Evolutionary conservation across 768 basidiomycete species (phyloP), one percentile per base, ranked within the genome.

Genomic region (Tubosaeta brunneosetosa): DNA sequence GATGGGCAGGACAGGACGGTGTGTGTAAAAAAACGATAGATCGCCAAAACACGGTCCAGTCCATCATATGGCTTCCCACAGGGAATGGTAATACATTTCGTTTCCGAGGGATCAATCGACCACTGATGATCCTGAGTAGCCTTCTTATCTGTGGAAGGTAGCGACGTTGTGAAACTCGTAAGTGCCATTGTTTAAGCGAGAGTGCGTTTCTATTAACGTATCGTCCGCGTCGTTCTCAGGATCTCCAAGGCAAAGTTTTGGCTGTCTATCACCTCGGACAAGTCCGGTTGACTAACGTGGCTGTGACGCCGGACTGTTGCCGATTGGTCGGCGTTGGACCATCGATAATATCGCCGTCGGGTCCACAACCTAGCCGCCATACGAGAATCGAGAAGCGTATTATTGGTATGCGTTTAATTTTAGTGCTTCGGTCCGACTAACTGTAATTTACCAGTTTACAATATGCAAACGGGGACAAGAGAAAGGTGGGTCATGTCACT

Each of bases 351-450:
- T 71, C 75, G 12, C 58, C 66, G 4, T 64, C 71, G 36, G 77
- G 77, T 12, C 65, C 76, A 16, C 74, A 77, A 32, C 80, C 79
- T 6, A 77, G 71, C 43, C 67, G 69, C 53, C 77, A 73, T 53
- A 77, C 79, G 19, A 67, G 76, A 47, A 73, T 75, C 1, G 79
- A 81, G 62, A 81, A 82, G 54, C 77, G 78, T 29, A 77, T 81
- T 44, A 72, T 81, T 44, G 77, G 79, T 78, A 49, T 37, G 77
- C 52, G 22, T 44, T 16, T 7, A n/a, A 43, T 42, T 29, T 43
- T 22, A 36, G 17, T 32, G 27, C 12, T 38, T 10, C 42, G 12
- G 37, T 17, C n/a, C 46, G n/a, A 47, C 51, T 57, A 11, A 62
- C 44, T 49, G n/a, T 14, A 14, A 16, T 26, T 14, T 38, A 22